Conservation (phyloP, 768 basidiomycete genomes). For the Kwoniella bestiolae region DNA sequence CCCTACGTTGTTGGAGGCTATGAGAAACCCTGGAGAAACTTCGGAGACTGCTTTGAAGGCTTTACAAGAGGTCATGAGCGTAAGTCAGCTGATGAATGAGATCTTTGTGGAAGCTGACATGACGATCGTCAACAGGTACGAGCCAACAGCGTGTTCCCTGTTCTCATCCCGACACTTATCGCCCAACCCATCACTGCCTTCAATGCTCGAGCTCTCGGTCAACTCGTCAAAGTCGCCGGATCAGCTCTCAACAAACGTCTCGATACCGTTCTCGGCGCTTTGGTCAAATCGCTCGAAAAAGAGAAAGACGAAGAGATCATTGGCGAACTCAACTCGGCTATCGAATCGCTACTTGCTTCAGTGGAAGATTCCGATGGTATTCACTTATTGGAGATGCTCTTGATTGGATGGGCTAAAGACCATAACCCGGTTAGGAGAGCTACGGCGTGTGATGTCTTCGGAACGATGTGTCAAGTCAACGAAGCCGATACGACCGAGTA, state of each 20-base stretch:
- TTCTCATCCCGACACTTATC: conserved; percentile 90
- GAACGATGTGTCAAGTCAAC: conserved; percentile 80
- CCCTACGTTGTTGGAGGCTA: conserved; percentile 88
- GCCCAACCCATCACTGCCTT: conserved; percentile 89
- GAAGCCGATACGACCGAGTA: conserved; percentile 81
- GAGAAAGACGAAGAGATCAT: conserved; percentile 70
- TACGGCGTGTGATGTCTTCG: conserved; percentile 77
- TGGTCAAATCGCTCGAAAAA: conserved; percentile 75
- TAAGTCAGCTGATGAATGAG: conserved; percentile 58
- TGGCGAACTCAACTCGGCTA: conserved; percentile 73
- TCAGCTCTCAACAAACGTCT: conserved; percentile 82
- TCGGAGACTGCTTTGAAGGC: conserved; percentile 97
- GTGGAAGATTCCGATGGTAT: conserved; percentile 84
- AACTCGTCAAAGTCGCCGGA: conserved; percentile 92
- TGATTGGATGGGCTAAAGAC: conserved; percentile 88
- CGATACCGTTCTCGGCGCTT: conserved; percentile 73
- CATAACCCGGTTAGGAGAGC: conserved; percentile 72
- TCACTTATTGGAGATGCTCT: conserved; percentile 82
- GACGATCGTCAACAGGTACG: conserved; percentile 67
- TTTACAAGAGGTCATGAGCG: conserved; percentile 89
- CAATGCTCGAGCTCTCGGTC: conserved; percentile 87
- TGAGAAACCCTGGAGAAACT: conserved; percentile 86
- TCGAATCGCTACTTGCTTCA: conserved; percentile 74
- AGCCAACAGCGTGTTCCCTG: conserved; percentile 93
- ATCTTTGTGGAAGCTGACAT: background rate